A percentile compares a stretch with the other conserved stretches of the same genome.
These are phyloP conservation scores for Melampsora americana DNA, from an alignment of 1,284 basidiomycete genomes.

Conservation along the genomic window DNA sequence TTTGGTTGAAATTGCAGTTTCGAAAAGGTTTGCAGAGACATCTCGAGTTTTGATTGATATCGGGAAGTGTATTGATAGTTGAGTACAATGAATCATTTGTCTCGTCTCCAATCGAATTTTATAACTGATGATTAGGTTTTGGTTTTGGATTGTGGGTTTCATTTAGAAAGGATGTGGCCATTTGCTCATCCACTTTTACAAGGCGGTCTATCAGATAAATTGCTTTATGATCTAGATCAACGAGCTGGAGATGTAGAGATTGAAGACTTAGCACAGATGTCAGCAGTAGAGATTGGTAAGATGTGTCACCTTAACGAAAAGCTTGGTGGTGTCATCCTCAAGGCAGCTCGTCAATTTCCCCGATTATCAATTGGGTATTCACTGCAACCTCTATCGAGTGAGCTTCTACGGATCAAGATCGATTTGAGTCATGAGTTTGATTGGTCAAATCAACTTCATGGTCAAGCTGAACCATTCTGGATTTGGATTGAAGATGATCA, in stretches of 20 bases:
- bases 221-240: constrained; percentile 72
- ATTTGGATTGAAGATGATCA: constrained; percentile 90
- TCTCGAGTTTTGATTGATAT: constrained; percentile 79
- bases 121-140: background rate
- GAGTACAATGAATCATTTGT: background rate
- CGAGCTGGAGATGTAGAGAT: constrained; percentile 83
- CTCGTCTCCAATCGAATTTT: background rate
- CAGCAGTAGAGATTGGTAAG: constrained; percentile 71
- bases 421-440: constrained; percentile 68
- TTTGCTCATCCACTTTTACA: constrained; percentile 89
- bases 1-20: constrained; percentile 87
- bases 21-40: constrained; percentile 81
- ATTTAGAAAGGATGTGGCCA: constrained; percentile 83
- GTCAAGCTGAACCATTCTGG: constrained; percentile 81
- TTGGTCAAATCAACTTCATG: constrained; percentile 80
- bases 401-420: constrained; percentile 75
- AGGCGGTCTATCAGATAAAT: constrained; percentile 68
- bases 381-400: constrained; percentile 77
- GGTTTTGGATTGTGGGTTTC: constrained; percentile 72
- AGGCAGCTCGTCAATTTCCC: constrained; percentile 83
- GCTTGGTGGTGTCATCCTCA: constrained; percentile 74
- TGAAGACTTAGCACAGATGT: constrained; percentile 71
- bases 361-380: constrained; percentile 66
- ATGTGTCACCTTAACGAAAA: constrained; percentile 81
- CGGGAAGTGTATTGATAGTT: constrained; percentile 66